These are phyloP conservation scores for Quercus robur DNA, from an alignment of 306 rosid species.

Conservation along the genomic window DNA sequence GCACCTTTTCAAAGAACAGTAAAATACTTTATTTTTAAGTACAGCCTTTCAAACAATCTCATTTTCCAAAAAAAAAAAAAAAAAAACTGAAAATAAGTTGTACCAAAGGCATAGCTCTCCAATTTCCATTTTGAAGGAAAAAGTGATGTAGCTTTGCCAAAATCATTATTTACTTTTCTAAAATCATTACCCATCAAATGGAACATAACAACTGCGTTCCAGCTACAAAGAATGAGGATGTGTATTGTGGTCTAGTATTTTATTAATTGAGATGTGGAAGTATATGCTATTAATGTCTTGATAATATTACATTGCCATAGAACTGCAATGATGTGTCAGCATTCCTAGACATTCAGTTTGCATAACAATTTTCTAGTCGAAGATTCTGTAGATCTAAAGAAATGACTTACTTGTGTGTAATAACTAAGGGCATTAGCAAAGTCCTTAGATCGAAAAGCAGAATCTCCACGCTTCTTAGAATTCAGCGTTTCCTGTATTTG, in stretches of 20 bases:
- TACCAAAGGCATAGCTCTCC: no score
- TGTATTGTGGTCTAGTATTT: not conserved
- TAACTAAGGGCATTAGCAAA: slow-evolving; percentile 61
- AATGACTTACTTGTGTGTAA: slow-evolving; percentile 75
- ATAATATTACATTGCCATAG: not conserved
- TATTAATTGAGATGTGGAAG: not conserved
- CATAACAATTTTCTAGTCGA: not conserved
- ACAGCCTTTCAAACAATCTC: no score
- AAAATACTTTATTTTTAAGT: no score
- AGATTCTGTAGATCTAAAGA: slow-evolving; percentile 8
- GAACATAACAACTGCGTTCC: not conserved
- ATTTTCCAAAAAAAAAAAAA: no score
- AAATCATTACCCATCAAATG: not conserved
- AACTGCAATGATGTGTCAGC: not conserved
- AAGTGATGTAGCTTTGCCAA: not conserved
- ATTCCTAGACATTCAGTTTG: slow-evolving; percentile 7
- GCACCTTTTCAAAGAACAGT: no score
- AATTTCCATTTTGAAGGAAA: not conserved
- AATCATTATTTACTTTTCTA: not conserved
- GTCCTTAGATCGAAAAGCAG: slow-evolving; percentile 83
- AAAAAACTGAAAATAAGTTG: no score
- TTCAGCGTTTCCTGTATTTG: slow-evolving; percentile 94
- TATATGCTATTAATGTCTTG: not conserved
- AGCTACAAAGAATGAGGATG: not conserved
- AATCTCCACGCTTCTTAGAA: slow-evolving; percentile 85